Conservation (phyloP, 768 basidiomycete species). For the Astraeus odoratus region DNA sequence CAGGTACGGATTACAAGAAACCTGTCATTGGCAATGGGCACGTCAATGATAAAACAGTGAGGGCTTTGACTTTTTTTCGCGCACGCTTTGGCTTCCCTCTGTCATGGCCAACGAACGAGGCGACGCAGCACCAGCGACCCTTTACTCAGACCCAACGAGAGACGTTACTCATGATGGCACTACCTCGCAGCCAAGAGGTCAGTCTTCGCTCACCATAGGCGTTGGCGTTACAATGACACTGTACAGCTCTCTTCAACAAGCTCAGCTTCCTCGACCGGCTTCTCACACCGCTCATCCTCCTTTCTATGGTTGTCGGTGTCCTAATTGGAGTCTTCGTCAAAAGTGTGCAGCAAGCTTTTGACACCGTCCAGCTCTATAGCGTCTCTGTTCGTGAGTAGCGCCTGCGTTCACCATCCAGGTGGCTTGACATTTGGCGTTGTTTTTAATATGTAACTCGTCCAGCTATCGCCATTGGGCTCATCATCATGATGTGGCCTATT, state of each 20-base stretch:
- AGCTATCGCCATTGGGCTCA: conserved; percentile 78
- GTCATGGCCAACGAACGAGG: neutral
- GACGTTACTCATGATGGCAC: neutral
- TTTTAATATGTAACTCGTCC: neutral
- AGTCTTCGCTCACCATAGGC: neutral
- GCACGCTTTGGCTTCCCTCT: no score
- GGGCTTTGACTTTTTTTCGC: no score
- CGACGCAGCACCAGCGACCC: neutral
- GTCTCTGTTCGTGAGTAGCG: conserved; percentile 68
- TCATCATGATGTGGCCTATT: conserved; percentile 87
- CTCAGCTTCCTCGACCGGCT: conserved; percentile 52
- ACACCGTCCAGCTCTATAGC: conserved; percentile 54
- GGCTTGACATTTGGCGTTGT: neutral
- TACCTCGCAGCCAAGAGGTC: neutral
- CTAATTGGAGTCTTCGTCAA: conserved; percentile 65
- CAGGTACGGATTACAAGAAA: no score
- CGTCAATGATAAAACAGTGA: no score
- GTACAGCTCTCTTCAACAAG: conserved; percentile 31
- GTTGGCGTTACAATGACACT: neutral
- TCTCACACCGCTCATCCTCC: conserved; percentile 57
- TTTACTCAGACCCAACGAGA: no score
- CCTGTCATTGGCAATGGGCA: no score
- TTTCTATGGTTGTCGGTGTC: conserved; percentile 71
- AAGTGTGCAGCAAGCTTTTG: conserved; percentile 53
- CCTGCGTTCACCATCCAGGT: neutral